These are phyloP conservation scores for Arachnomyces sp. DNA, from an alignment of 2,329 filamentous ascomycete genomes.

Conservation along the genomic window DNA sequence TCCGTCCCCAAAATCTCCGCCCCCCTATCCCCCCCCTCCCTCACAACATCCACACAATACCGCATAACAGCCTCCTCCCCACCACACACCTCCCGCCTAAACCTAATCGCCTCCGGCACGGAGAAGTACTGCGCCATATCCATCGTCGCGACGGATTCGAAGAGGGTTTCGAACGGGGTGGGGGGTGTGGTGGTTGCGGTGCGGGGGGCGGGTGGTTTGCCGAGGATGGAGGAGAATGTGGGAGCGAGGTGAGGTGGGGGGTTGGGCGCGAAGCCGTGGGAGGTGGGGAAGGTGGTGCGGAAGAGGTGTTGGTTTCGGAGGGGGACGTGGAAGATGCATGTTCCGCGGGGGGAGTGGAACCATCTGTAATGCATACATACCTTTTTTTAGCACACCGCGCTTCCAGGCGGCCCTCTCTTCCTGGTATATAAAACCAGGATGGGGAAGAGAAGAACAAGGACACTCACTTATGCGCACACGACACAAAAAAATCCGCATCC, in stretches of 20 bases:
- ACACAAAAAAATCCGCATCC: slow-evolving; percentile 78
- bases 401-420: too few species aligned
- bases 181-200: slow-evolving; percentile 23
- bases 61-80: slow-evolving; percentile 62
- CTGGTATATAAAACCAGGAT: not conserved
- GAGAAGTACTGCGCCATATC: slow-evolving; percentile 67
- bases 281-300: slow-evolving; percentile 66
- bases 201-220: slow-evolving; percentile 26
- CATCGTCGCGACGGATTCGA: slow-evolving; percentile 68
- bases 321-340: slow-evolving; percentile 73
- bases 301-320: slow-evolving; percentile 66
- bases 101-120: slow-evolving; percentile 62
- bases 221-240: slow-evolving; percentile 42
- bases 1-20: slow-evolving; percentile 60
- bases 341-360: slow-evolving; percentile 72
- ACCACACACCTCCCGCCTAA: slow-evolving; percentile 59
- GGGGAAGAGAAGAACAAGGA: not conserved
- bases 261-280: slow-evolving; percentile 61
- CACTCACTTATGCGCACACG: slow-evolving; percentile 67
- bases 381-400: not conserved
- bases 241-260: slow-evolving; percentile 10
- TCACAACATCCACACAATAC: slow-evolving; percentile 57
- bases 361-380: slow-evolving; percentile 43
- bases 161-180: slow-evolving; percentile 57
- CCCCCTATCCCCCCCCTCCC: slow-evolving; percentile 52